Base-by-base conservation (phyloP, 768 basidiomycete genomes). In the Aureoboletus auriporus region DNA sequence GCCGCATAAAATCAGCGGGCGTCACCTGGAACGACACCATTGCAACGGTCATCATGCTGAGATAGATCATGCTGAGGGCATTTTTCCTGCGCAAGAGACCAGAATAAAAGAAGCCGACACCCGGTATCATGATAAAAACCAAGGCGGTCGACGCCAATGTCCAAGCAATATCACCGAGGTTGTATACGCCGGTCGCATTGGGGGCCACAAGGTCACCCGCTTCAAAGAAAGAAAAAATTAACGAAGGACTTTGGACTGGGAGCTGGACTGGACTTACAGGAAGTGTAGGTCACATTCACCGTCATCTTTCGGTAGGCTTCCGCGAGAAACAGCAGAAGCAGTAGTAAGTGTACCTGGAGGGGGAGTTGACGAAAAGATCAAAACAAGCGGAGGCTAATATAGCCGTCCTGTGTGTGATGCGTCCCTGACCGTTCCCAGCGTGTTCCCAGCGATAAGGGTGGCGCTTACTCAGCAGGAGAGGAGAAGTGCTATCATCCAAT, bases 41-140 rank as follows among this genome's bases (percentile, higher is more conserved):
- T 0, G 84, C 93, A 11, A 93, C 60, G 0, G 80, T 78, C 57
- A 86, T 77, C 77, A 93, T 83, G 46, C 81, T 82, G 14, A 86
- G 77, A 65, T 82, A 93, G 14, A 95, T 86, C 83, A 94, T 89
- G 35, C 84, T 87, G 16, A 97, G 75, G 0, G 95, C 95, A 58
- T 96, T 96, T 70, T 98, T 98, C 51, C 95, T 74, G 42, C 95
- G 73, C 29, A 96, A 77, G 29, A 99, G 79, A 54, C 91, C 95
- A 12, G 91, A 88, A 68, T 95, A 96, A 71, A 90, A 91, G 69
- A 80, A 89, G 39, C 90, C 89, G 40, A 93, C 83, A 41, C 86
- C 87, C 9, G 86, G 86, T 62, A 89, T 80, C 88, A 91, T 90
- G 53, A 90, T 73, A 76, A 78, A 92, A 31, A 92, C 90, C 52